Evolutionary conservation across 2,329 filamentous ascomycete genomes (phyloP), one percentile per base, ranked within the genome.

Genomic region (Fusarium sp.): DNA sequence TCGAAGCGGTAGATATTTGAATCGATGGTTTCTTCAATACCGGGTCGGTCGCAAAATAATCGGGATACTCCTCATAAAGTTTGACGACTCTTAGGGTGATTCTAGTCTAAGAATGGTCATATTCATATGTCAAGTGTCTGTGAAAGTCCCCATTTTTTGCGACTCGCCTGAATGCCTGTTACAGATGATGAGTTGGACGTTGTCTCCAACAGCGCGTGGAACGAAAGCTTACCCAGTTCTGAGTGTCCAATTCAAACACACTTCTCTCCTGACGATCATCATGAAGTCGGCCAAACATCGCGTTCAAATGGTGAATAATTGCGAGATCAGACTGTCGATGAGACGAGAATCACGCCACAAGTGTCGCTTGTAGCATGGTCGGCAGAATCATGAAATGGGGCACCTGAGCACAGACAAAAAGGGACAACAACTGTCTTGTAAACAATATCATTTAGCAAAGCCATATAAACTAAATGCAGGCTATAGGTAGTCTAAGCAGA

Each of bases 401-500:
- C 46, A 13, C 24, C 10, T 13, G 33, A 26, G 38, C 52, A 53
- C n/a, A 24, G 18, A 14, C 7, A 38, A 17, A 46, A 3, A 14
- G 28, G 28, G 10, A 36, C n/a, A 34, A 7, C 6, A n/a, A 5
- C 24, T 26, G 28, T 62, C 17, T 48, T 57, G 26, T 51, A 20
- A 20, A 28, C 18, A 50, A 45, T 70, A 24, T 63, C 17, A 70
- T 69, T 67, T 53, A 66, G 55, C 51, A 52, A 15, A 42, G 49
- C 56, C n/a, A 45, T 46, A 31, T 49, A 43, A 51, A 59, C 65
- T 67, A 58, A 61, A 55, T 56, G 51, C 56, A 31, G 57, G 26
- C 53, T 67, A 68, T 69, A 49, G 39, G 38, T 39, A 46, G 40
- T 70, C 61, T 70, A 66, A 70, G 20, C 42, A 56, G 39, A 63